Percentiles rank a stretch among this genome's conserved stretches.
Evolutionary conservation across 1,284 basidiomycete genomes (phyloP).

Genomic region (Ceratobasidium sp.): DNA sequence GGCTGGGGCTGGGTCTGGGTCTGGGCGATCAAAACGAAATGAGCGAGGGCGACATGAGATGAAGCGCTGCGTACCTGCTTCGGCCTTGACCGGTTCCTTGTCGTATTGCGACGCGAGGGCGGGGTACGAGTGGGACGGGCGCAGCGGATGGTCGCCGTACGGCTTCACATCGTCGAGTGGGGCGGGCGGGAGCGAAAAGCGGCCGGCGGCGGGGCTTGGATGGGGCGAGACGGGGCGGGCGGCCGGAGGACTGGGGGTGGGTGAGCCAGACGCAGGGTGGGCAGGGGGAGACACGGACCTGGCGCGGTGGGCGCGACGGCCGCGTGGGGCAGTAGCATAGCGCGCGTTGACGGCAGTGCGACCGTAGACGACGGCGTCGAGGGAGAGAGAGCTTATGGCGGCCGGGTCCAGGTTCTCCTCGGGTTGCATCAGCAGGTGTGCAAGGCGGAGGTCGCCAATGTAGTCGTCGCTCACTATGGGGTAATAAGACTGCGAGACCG

Average conservation of each 20-base stretch:
- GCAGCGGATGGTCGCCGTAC: background rate
- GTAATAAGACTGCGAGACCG: background rate
- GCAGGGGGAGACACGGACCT: background rate
- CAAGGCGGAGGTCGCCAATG: background rate
- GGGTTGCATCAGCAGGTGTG: constrained; percentile 13
- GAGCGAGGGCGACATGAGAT: background rate
- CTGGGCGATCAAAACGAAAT: background rate
- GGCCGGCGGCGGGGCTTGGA: constrained; percentile 1
- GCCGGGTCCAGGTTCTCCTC: constrained; percentile 1
- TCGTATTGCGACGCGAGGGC: background rate
- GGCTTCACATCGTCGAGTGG: background rate
- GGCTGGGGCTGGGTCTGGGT: background rate
- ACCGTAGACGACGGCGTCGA: background rate
- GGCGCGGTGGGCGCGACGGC: background rate
- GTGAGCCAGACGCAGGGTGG: background rate
- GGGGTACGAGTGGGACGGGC: background rate
- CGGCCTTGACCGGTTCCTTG: background rate
- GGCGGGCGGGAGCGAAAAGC: background rate
- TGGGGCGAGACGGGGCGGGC: background rate
- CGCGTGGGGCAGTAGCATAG: constrained; percentile 6
- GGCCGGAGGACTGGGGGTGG: background rate
- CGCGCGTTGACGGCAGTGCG: background rate
- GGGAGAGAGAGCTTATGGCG: background rate
- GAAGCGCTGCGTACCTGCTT: background rate
- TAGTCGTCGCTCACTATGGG: constrained; percentile 16